Evolutionary conservation across 176 grass and related monocot species (phyloP), one percentile per base, ranked within the genome.

Genomic region (Hordeum marinum): DNA sequence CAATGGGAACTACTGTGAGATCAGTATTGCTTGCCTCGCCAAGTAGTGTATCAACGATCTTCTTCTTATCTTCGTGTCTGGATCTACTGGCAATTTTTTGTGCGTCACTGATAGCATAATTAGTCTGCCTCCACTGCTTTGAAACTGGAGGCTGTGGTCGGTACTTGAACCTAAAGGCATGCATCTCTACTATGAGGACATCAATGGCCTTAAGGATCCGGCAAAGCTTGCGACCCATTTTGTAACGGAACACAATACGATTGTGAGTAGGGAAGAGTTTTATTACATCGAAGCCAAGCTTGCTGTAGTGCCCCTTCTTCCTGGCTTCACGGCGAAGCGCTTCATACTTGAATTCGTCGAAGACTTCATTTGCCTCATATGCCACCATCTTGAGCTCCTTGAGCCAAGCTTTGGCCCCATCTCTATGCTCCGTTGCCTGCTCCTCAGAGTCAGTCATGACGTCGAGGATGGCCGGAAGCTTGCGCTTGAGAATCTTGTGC

Each of bases 321-420:
- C 41, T 79, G 9, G 78, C 83, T 57, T 90, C 34, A 4, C 27
- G 72, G 0, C 74, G 79, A 2, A 90, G 46, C 3, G 48, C 60
- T 62, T 82, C 83, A 21, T 82, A 82, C 9, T 76, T 61, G 52
- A 90, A 82, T 3, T 86, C 77, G 14, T 90, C 88, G 5, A 90
- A 78, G 5, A 86, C 15, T 39, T 90, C 78, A 10, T 78, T 84
- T 11, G 78, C 88, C 11, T 85, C 78, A 34, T 85, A 89, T 25
- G 82, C 87, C 0, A 62, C 82, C 5, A 8, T 34, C 69, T 80
- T 75, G 32, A 90, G 70, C 65, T 68, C 65, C 65, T 68, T 8
- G 17, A 68, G 65, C 65, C 64, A 68, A 1, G 64, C 64, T 68
- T 71, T 42, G 0, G 68, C 68, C 1, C 68, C 68, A 14, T 71